Conservation (phyloP, 176 grass and related monocot genomes). For the Poa pratensis region DNA sequence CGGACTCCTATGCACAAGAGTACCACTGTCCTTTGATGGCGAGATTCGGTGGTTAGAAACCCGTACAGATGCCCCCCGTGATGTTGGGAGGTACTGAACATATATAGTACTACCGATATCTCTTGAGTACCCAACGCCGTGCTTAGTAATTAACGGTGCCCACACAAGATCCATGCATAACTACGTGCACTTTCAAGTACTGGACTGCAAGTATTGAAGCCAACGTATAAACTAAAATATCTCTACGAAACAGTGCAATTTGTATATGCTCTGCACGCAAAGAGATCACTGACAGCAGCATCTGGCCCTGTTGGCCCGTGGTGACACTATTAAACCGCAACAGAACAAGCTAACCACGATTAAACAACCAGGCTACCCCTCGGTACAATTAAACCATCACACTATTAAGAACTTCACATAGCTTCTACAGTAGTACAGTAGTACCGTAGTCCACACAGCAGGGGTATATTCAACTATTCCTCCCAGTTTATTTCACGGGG, state of each 20-base stretch:
- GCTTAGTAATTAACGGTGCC: neutral
- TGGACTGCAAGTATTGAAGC: neutral
- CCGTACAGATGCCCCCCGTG: neutral
- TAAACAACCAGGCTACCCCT: neutral
- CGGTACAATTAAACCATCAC: neutral
- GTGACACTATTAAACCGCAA: slow-evolving; percentile 16
- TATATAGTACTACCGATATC: neutral
- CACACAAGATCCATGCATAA: neutral
- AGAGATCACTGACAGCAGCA: slow-evolving; percentile 16
- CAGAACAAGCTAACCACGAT: neutral
- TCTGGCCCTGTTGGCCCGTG: slow-evolving; percentile 39
- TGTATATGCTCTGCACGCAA: neutral
- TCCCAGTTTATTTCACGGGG: neutral
- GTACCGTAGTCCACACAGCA: neutral
- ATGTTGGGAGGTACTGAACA: neutral
- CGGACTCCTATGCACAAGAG: neutral
- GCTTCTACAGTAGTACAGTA: neutral
- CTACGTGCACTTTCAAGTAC: neutral
- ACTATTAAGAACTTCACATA: slow-evolving; percentile 12
- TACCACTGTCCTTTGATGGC: neutral
- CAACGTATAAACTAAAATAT: no score
- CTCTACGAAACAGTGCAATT: neutral
- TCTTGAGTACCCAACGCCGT: neutral
- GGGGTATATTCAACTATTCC: neutral
- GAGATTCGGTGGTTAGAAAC: neutral